Percentiles rank a stretch among this genome's conserved stretches.
Conservation (phyloP, 1,284 basidiomycete genomes). For the Vanrija sp. region DNA sequence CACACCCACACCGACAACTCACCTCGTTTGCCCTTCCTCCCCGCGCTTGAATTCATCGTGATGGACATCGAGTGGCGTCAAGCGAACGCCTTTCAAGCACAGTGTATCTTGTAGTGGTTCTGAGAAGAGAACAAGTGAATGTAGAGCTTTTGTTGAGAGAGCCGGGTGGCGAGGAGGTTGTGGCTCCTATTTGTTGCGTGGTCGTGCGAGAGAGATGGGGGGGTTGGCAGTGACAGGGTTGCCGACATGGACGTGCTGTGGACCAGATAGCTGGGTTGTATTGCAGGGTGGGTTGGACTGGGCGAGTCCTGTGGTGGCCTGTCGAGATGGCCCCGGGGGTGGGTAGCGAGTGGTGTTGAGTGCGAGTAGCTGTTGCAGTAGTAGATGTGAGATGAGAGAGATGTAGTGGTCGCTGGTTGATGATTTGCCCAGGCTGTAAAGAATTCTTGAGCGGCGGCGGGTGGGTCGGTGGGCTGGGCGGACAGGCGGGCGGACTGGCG, state of each 20-base stretch:
- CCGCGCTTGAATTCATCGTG: slow-evolving; percentile 16
- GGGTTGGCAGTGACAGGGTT: not conserved
- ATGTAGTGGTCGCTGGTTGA: too few relatives aligned
- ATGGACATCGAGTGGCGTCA: slow-evolving; percentile 13
- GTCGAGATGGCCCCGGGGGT: not conserved
- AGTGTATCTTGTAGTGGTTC: slow-evolving; percentile 21
- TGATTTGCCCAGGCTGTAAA: too few relatives aligned
- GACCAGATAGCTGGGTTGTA: not conserved
- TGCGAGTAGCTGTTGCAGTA: not conserved
- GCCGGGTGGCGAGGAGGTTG: slow-evolving; percentile 12
- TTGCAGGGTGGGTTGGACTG: not conserved
- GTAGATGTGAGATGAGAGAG: not conserved
- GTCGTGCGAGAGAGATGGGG: slow-evolving; percentile 1
- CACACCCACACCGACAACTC: not conserved
- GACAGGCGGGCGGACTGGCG: too few relatives aligned
- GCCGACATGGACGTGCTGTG: slow-evolving; percentile 3
- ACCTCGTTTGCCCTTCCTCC: slow-evolving; percentile 25
- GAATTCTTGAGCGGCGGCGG: too few relatives aligned
- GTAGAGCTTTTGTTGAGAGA: slow-evolving; percentile 12
- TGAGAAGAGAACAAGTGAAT: slow-evolving; percentile 13
- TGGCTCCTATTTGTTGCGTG: slow-evolving; percentile 1
- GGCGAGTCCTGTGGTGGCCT: not conserved
- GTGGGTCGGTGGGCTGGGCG: too few relatives aligned
- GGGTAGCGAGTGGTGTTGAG: not conserved
- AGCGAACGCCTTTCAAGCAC: slow-evolving; percentile 3